These are phyloP conservation scores for Przewalskia tangutica DNA, from an alignment of 257 asterid species.

Conservation along the genomic window DNA sequence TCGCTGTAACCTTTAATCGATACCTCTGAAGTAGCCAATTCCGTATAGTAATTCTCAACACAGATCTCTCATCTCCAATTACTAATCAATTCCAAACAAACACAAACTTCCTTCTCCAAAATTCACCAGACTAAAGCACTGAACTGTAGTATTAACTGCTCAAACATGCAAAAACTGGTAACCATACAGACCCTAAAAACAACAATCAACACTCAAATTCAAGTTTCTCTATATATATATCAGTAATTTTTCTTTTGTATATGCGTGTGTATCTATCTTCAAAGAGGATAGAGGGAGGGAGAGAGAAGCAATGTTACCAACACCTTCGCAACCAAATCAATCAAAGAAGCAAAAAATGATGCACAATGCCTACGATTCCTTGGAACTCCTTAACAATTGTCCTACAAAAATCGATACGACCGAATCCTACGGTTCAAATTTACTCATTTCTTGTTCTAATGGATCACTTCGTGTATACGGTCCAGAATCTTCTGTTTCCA, in stretches of 20 bases:
- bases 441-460: constrained; percentile 80
- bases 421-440: constrained; percentile 60
- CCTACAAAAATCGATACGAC: constrained; percentile 69
- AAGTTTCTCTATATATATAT: neutral
- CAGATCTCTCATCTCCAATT: constrained; percentile 65
- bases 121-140: constrained; percentile 1
- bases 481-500: constrained; percentile 58
- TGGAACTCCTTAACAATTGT: constrained; percentile 43
- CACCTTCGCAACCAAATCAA: neutral
- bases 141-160: neutral
- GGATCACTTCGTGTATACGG: constrained; percentile 78
- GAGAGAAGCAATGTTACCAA: neutral
- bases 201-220: neutral
- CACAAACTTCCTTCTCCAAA: constrained; percentile 3
- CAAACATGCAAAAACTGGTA: constrained; percentile 1
- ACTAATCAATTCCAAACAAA: neutral
- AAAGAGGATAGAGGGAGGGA: neutral
- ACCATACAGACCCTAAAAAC: neutral
- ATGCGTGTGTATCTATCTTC: neutral
- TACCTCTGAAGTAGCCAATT: constrained; percentile 54
- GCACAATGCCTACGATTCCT: constrained; percentile 91
- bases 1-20: constrained; percentile 51
- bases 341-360: constrained; percentile 39
- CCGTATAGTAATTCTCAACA: constrained; percentile 5
- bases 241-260: neutral